These are phyloP conservation scores for Gossypium aridum DNA, from an alignment of 441 rosid species.

Conservation along the genomic window DNA sequence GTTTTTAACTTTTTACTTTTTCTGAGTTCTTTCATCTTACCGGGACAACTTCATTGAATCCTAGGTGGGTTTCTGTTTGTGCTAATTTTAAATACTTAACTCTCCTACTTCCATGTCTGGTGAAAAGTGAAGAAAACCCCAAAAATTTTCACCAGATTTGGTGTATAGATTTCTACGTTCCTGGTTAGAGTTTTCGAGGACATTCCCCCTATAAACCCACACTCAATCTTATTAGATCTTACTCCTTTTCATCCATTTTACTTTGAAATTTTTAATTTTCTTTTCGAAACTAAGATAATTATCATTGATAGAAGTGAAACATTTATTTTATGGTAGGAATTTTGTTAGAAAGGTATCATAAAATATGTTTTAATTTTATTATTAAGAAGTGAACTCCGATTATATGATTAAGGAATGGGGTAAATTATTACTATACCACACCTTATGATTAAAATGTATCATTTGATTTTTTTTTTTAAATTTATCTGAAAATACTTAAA, in stretches of 20 bases:
- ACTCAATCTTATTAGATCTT: background rate
- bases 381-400: too few species aligned
- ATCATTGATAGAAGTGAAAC: too few species aligned
- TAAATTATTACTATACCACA: too few species aligned
- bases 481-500: too few species aligned
- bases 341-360: too few species aligned
- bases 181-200: conserved; percentile 15
- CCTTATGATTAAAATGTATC: too few species aligned
- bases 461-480: too few species aligned
- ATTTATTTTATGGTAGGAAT: too few species aligned
- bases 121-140: conserved; percentile 35
- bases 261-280: too few species aligned
- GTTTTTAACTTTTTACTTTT: background rate
- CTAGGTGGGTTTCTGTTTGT: conserved; percentile 31
- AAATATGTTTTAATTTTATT: too few species aligned
- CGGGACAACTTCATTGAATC: conserved; percentile 29
- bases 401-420: too few species aligned
- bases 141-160: conserved; percentile 31
- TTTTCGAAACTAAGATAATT: too few species aligned
- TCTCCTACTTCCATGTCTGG: conserved; percentile 28
- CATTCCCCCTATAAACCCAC: background rate
- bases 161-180: conserved; percentile 22
- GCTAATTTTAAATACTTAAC: conserved; percentile 16
- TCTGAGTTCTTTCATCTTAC: background rate
- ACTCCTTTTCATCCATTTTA: background rate